These are phyloP conservation scores for Trichoderma oligosporum DNA, from an alignment of 2,329 filamentous ascomycete genomes.

Conservation along the genomic window DNA sequence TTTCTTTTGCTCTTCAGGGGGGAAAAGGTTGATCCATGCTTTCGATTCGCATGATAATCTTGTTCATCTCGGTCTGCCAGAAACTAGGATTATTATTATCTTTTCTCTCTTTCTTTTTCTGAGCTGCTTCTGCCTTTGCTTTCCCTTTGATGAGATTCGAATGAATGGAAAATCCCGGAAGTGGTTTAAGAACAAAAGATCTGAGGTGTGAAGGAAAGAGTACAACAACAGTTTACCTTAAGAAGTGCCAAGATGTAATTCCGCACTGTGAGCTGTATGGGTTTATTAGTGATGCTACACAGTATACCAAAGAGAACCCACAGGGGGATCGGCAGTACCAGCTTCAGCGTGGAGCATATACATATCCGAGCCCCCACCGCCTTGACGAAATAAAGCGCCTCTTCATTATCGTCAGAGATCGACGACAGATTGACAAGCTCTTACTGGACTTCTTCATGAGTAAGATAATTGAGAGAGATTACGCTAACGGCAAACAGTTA, in stretches of 20 bases:
- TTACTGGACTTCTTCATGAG: background rate
- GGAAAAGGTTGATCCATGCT: background rate
- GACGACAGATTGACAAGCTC: constrained; percentile 3
- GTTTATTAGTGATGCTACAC: too few species aligned
- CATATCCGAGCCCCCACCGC: background rate
- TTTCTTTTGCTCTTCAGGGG: background rate
- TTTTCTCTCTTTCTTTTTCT: background rate
- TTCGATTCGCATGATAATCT: background rate
- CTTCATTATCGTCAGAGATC: constrained; percentile 4
- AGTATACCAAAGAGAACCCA: background rate
- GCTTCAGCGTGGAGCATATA: constrained; percentile 29
- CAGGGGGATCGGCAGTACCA: constrained; percentile 31
- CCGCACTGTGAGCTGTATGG: too few species aligned
- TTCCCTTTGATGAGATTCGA: too few species aligned
- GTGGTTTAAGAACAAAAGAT: background rate
- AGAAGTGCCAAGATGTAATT: background rate
- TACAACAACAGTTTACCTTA: too few species aligned
- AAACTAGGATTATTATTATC: background rate
- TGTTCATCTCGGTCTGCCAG: background rate
- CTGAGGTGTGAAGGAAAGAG: background rate
- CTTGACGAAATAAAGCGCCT: background rate
- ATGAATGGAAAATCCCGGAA: background rate
- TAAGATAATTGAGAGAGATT: background rate
- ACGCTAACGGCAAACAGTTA: background rate
- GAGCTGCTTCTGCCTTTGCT: background rate